Conservation (phyloP, 495 filamentous ascomycete genomes). For the Trichoderma orchidacearum region DNA sequence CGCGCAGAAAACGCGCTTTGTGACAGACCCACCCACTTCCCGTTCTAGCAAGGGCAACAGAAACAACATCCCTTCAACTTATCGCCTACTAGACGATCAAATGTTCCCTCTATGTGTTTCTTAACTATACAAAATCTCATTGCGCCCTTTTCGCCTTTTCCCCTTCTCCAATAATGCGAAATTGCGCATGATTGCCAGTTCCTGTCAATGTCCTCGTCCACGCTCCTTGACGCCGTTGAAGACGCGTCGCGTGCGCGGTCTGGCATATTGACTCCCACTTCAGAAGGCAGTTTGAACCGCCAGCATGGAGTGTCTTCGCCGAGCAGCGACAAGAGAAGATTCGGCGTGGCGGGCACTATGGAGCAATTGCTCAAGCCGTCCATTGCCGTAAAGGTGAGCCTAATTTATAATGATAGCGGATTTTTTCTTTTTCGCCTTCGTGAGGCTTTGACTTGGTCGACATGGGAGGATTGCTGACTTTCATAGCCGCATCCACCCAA, state of each 20-base stretch:
- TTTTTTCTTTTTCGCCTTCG: too few species aligned
- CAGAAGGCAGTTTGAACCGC: constrained; percentile 13
- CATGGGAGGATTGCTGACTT: constrained; percentile 8
- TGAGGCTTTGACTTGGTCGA: background rate
- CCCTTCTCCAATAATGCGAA: background rate
- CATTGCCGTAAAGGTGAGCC: constrained; percentile 31
- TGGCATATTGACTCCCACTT: constrained; percentile 16
- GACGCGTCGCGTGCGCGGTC: constrained; percentile 24
- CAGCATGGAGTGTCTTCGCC: constrained; percentile 1
- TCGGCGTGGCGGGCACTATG: constrained; percentile 15
- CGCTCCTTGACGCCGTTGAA: background rate
- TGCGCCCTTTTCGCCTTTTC: constrained; percentile 1
- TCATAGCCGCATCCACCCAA: constrained; percentile 43
- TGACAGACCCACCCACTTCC: background rate
- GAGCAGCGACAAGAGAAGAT: constrained; percentile 13
- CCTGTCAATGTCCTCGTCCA: background rate
- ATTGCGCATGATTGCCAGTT: background rate
- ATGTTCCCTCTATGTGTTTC: constrained; percentile 3
- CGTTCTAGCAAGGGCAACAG: background rate
- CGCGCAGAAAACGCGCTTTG: background rate
- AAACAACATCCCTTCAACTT: background rate
- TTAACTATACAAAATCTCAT: too few species aligned
- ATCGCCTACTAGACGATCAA: background rate
- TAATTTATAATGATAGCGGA: too few species aligned
- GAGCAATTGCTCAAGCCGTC: constrained; percentile 33